These are phyloP conservation scores for Umbelopsis ramanniana DNA, from an alignment of 192 early-diverging fungal genomes.

Conservation along the genomic window DNA sequence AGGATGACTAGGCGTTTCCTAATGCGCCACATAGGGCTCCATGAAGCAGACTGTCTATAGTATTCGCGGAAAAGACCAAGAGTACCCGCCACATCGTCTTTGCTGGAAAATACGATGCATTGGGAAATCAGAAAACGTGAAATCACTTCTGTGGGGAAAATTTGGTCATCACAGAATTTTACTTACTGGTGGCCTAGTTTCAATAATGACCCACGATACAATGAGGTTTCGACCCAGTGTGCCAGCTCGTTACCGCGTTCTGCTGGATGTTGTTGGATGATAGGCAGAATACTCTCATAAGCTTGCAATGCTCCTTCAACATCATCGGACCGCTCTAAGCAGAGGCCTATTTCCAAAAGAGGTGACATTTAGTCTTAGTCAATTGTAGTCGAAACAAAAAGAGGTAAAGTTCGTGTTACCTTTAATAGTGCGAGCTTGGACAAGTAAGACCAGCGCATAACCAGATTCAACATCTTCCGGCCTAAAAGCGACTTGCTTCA, in stretches of 20 bases:
- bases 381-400: slow-evolving; percentile 16
- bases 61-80: slow-evolving; percentile 42
- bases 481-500: slow-evolving; percentile 41
- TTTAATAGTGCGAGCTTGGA: slow-evolving; percentile 62
- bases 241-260: slow-evolving; percentile 55
- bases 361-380: slow-evolving; percentile 22
- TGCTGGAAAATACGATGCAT: background rate
- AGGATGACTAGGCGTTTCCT: slow-evolving; percentile 58
- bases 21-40: slow-evolving; percentile 49
- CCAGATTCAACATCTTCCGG: slow-evolving; percentile 44
- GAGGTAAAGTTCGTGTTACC: slow-evolving; percentile 39
- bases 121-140: background rate
- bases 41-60: slow-evolving; percentile 43
- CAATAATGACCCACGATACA: slow-evolving; percentile 67
- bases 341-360: slow-evolving; percentile 46
- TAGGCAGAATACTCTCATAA: slow-evolving; percentile 56
- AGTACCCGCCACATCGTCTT: slow-evolving; percentile 33
- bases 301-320: slow-evolving; percentile 45
- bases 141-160: background rate
- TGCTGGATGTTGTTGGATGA: slow-evolving; percentile 44
- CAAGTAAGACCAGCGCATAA: slow-evolving; percentile 62
- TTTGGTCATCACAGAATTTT: background rate
- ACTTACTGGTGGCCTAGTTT: slow-evolving; percentile 47
- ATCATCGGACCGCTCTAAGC: slow-evolving; percentile 49
- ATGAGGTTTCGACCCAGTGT: slow-evolving; percentile 70